Percentiles rank a stretch among this genome's conserved stretches.
Conservation (phyloP, 2,329 filamentous ascomycete genomes). For the Nigrospora osmanthi region DNA sequence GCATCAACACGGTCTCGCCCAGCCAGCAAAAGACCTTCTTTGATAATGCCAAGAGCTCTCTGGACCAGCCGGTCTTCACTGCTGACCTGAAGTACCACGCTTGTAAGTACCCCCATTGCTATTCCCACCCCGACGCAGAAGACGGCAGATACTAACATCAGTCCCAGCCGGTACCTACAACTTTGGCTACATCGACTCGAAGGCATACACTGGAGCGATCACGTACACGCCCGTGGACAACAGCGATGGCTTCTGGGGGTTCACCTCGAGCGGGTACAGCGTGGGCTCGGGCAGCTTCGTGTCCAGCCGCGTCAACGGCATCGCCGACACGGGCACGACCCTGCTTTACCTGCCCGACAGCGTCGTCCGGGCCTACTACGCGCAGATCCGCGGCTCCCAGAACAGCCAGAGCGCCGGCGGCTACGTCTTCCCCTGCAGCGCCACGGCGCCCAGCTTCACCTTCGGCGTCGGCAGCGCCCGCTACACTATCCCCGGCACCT, state of each 20-base stretch:
- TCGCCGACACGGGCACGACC: constrained; percentile 54
- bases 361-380: constrained; percentile 44
- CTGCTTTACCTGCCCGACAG: constrained; percentile 41
- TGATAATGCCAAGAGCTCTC: constrained; percentile 18
- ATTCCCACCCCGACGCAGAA: not conserved
- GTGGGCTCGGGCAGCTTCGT: constrained; percentile 9
- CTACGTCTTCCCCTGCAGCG: constrained; percentile 43
- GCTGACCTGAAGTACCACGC: constrained; percentile 21
- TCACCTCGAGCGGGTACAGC: constrained; percentile 17
- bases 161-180: constrained; percentile 20
- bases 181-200: constrained; percentile 23
- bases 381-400: constrained; percentile 32
- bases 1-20: constrained; percentile 22
- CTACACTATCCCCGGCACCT: constrained; percentile 40
- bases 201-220: constrained; percentile 17
- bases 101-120: not conserved
- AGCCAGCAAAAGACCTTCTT: constrained; percentile 22
- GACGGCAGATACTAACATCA: not conserved
- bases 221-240: constrained; percentile 18
- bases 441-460: constrained; percentile 38
- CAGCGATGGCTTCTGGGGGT: constrained; percentile 23
- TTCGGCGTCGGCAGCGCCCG: constrained; percentile 38
- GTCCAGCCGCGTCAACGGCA: constrained; percentile 15
- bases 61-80: constrained; percentile 20
- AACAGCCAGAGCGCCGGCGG: constrained; percentile 31